Evolutionary conservation across 2,329 filamentous ascomycete species (phyloP).

Genomic region (Exophiala bonariae): DNA sequence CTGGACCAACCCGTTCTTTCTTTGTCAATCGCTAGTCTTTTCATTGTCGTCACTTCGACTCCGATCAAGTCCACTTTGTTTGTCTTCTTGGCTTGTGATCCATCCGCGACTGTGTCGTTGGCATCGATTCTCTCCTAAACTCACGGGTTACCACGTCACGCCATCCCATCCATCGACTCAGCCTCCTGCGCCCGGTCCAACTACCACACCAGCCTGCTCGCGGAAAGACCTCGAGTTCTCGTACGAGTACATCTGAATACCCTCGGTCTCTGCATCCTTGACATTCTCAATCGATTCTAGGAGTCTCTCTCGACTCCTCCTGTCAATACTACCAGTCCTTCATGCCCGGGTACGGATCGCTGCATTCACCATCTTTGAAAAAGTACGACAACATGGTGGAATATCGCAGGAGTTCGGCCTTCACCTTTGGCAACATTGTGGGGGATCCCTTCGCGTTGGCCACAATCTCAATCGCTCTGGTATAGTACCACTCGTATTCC

Average conservation of each 20-base stretch:
- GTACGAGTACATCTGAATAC: constrained; percentile 1
- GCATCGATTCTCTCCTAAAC: constrained; percentile 7
- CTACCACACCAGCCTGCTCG: constrained; percentile 18
- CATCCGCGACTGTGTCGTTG: constrained; percentile 16
- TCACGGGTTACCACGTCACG: constrained; percentile 7
- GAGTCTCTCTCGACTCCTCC: constrained; percentile 3
- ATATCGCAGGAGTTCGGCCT: constrained; percentile 33
- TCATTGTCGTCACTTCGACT: constrained; percentile 9
- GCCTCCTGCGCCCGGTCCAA: constrained; percentile 20
- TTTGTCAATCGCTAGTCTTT: constrained; percentile 20
- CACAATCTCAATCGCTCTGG: constrained; percentile 86
- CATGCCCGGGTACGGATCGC: constrained; percentile 76
- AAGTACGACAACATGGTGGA: constrained; percentile 45
- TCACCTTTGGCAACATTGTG: constrained; percentile 84
- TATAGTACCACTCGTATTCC: constrained; percentile 52
- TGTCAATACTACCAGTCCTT: constrained; percentile 24
- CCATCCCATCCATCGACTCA: constrained; percentile 10
- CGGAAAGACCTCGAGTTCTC: constrained; percentile 7
- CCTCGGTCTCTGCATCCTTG: neutral
- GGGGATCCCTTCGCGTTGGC: constrained; percentile 95
- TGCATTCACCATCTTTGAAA: constrained; percentile 74
- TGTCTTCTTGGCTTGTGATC: constrained; percentile 10
- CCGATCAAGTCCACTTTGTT: constrained; percentile 2
- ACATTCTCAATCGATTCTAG: constrained; percentile 1
- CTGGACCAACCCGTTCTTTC: constrained; percentile 8